These are phyloP conservation scores for Mycena kentingensis DNA, from an alignment of 768 basidiomycete genomes.

Conservation along the genomic window DNA sequence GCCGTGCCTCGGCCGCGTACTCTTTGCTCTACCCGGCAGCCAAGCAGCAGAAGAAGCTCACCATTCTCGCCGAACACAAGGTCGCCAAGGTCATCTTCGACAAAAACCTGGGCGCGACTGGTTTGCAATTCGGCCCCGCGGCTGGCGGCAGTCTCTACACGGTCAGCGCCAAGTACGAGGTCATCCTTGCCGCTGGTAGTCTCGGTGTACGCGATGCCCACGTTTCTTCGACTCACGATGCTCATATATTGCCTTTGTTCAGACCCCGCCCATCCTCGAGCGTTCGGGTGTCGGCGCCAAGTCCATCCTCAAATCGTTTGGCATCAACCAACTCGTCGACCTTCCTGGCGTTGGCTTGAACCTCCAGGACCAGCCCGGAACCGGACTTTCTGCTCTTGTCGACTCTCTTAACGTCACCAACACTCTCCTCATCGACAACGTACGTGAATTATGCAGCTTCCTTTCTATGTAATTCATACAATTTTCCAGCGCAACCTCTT, in stretches of 20 bases:
- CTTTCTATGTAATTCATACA: neutral
- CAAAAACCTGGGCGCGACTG: conserved; percentile 11
- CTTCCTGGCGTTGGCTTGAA: conserved; percentile 46
- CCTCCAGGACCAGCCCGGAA: conserved; percentile 35
- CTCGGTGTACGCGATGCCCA: conserved; percentile 7
- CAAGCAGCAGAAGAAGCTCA: conserved; percentile 11
- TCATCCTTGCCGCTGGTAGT: conserved; percentile 19
- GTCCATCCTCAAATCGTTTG: conserved; percentile 14
- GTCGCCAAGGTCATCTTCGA: conserved; percentile 17
- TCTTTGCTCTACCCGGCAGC: conserved; percentile 14
- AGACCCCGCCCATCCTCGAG: conserved; percentile 20
- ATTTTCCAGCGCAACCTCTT: conserved; percentile 12
- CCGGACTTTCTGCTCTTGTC: conserved; percentile 14
- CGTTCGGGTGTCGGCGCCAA: conserved; percentile 18
- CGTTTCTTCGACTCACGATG: neutral
- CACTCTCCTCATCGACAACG: conserved; percentile 11
- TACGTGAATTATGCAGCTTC: too few relatives aligned
- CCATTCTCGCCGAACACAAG: conserved; percentile 14
- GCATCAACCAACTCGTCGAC: conserved; percentile 36
- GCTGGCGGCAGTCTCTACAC: neutral
- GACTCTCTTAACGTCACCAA: conserved; percentile 7
- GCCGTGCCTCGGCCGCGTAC: conserved; percentile 17
- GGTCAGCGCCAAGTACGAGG: conserved; percentile 13
- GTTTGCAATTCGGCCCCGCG: conserved; percentile 13
- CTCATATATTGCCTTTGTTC: neutral